phyloP scores from a whole-genome alignment of 257 asterid genomes.

The Echites panduratus region DNA sequence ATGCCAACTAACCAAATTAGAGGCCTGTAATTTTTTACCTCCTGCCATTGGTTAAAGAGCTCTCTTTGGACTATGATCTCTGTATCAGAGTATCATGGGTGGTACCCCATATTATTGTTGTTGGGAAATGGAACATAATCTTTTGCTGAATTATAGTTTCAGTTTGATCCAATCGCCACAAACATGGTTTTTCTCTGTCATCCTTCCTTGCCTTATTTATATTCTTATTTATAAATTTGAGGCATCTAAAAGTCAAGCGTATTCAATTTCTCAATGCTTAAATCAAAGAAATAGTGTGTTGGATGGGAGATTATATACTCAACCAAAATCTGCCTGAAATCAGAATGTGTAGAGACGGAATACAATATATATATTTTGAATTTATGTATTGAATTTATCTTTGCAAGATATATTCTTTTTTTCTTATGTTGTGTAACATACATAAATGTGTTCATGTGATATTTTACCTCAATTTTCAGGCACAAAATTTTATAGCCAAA shows the following conservation, averaged over 20 bases:
- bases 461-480: conserved; percentile 40
- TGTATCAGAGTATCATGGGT: neutral
- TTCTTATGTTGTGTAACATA: neutral
- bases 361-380: too few species aligned
- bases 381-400: neutral
- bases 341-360: neutral
- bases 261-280: neutral
- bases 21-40: neutral
- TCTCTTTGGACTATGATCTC: neutral
- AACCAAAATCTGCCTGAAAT: neutral
- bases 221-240: neutral
- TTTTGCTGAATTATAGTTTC: neutral
- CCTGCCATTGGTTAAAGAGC: neutral
- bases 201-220: neutral
- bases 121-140: neutral
- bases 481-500: conserved; percentile 65
- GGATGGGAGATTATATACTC: neutral
- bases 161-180: neutral
- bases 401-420: neutral
- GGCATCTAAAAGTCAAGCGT: neutral
- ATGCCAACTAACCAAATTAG: neutral
- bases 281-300: neutral
- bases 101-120: neutral
- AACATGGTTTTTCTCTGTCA: neutral
- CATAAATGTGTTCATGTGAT: conserved; percentile 10